These are phyloP conservation scores for Scheffersomyces coipomensis DNA, from an alignment of 805 yeast species.

Conservation along the genomic window DNA sequence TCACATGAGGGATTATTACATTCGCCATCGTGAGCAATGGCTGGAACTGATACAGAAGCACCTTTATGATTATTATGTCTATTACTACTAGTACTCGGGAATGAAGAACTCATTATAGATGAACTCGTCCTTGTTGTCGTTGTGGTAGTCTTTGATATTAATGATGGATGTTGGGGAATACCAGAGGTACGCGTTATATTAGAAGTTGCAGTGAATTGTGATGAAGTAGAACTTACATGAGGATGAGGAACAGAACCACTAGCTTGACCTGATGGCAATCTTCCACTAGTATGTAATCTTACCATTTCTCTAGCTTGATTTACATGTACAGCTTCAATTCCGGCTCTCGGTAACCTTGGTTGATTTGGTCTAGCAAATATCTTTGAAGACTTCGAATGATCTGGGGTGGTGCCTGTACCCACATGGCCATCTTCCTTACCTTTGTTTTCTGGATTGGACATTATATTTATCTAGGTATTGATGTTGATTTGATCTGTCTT, in stretches of 20 bases:
- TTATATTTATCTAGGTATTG: too few relatives aligned
- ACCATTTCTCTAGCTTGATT: slow-evolving; percentile 66
- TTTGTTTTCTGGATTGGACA: not conserved
- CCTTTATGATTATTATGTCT: slow-evolving; percentile 1
- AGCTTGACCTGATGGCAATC: slow-evolving; percentile 17
- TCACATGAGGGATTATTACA: slow-evolving; percentile 50
- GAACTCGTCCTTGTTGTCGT: not conserved
- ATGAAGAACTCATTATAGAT: not conserved
- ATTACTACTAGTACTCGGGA: not conserved
- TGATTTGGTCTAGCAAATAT: slow-evolving; percentile 6
- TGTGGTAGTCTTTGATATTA: not conserved
- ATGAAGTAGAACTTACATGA: not conserved
- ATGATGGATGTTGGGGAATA: not conserved
- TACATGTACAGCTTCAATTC: slow-evolving; percentile 56
- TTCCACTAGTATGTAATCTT: slow-evolving; percentile 43
- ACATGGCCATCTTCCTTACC: not conserved
- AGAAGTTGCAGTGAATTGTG: slow-evolving; percentile 1
- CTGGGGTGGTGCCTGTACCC: too few relatives aligned
- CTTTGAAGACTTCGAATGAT: not conserved
- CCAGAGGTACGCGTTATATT: not conserved
- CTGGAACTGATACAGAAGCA: slow-evolving; percentile 37
- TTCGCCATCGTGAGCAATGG: slow-evolving; percentile 33
- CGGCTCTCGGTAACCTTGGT: slow-evolving; percentile 13
- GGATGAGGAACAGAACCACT: not conserved
- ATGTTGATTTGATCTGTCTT: too few relatives aligned